Evolutionary conservation across 2,329 filamentous ascomycete species (phyloP), one percentile per base, ranked within the genome.

Genomic region (Sphaerulina populicola): DNA sequence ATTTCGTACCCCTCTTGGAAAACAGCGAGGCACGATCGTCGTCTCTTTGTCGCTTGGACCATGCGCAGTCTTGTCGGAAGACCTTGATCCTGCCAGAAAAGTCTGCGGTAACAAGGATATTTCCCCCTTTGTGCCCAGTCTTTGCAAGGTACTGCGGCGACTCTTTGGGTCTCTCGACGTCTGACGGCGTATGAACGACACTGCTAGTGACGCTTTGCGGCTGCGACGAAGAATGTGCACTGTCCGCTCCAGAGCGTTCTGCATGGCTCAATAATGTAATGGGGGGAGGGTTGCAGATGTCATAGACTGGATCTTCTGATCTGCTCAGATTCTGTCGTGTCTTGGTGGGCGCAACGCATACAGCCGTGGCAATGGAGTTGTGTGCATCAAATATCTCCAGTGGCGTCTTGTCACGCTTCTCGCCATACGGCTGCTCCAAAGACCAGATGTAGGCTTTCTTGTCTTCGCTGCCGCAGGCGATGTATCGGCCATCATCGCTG

Each of bases 391-490:
- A 95, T 59, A 85, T 84, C 67, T 98, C 93, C 59, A 88, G 78
- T 0, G 90, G 86, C 30, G 83, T 78, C 66, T 93, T 94, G 60
- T 93, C 88, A 54, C 82, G 82, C 60, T 82, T 80, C 36, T 85
- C 82, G 35, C 73, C 72, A 27, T 86, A 82, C 0, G 72, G 67
- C 1, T 73, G 65, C 10, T 72, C 73, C n/a, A 81, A 77, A 12
- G 83, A 85, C 93, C 93, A 98, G 42, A 97, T 86, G 64, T 95
- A 97, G 0, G 87, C 83, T 65, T 85, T 87, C 33, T 85, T 79
- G 65, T 97, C 90, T 64, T 98, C 93, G 66, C 89, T 96, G 11
- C 93, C 93, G 62, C 88, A 94, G 11, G 94, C 87, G 50, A 98
- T 80, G 66, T 94, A 90, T 41, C 79, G 79, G 3, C 82, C 86